These are phyloP conservation scores for Dovyalis caffra DNA, from an alignment of 345 rosid species.

Conservation along the genomic window DNA sequence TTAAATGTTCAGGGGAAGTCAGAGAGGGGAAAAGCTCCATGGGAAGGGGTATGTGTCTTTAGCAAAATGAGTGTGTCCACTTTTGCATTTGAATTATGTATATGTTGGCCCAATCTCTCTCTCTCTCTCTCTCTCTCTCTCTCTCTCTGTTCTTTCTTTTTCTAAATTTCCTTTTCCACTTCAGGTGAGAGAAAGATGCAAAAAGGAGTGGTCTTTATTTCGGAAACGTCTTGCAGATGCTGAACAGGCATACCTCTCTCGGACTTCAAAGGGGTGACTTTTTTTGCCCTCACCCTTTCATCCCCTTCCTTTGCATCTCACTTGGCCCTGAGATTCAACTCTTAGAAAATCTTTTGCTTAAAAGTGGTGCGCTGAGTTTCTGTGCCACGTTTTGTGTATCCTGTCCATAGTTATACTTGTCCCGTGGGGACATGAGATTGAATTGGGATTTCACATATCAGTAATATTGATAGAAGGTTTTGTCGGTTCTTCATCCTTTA, in stretches of 20 bases:
- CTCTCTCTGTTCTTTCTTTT: neutral
- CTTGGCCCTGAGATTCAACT: neutral
- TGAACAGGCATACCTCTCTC: slow-evolving; percentile 51
- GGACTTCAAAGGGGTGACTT: slow-evolving; percentile 29
- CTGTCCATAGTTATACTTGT: neutral
- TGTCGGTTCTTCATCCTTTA: no score
- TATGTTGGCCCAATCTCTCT: neutral
- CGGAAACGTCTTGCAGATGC: slow-evolving; percentile 65
- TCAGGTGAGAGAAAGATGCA: slow-evolving; percentile 84
- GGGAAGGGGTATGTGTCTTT: slow-evolving; percentile 73
- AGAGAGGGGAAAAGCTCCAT: slow-evolving; percentile 66
- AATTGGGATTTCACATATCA: no score
- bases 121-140: neutral
- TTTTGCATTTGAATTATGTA: neutral
- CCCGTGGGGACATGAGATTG: no score
- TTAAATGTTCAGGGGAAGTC: slow-evolving; percentile 56
- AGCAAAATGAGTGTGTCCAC: neutral
- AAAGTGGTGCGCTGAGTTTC: slow-evolving; percentile 22
- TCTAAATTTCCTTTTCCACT: slow-evolving; percentile 23
- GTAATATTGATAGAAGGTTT: no score
- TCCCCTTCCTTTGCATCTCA: neutral
- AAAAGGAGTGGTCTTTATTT: slow-evolving; percentile 78
- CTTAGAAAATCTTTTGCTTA: slow-evolving; percentile 3
- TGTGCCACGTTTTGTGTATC: slow-evolving; percentile 23
- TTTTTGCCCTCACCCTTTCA: neutral